Percentiles rank a stretch among this genome's conserved stretches.
These are phyloP conservation scores for Pleurotus sapidus DNA, from an alignment of 768 basidiomycete species.

Conservation along the genomic window DNA sequence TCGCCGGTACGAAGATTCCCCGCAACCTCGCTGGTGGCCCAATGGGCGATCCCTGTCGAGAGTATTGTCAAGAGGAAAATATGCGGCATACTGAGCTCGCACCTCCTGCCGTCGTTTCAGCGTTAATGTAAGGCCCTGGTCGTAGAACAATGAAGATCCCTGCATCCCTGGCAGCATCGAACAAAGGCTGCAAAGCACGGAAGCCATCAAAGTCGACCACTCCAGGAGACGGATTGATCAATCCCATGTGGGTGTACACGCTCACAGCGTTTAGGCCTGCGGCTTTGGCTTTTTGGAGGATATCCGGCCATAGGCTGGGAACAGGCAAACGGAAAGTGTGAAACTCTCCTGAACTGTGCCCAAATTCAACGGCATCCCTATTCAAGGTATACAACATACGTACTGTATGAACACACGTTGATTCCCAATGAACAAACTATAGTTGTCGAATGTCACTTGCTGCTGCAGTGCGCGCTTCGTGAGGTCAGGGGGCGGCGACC, in stretches of 20 bases:
- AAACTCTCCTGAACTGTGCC: slow-evolving; percentile 74
- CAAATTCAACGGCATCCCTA: not conserved
- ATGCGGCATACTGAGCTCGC: slow-evolving; percentile 40
- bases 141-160: slow-evolving; percentile 80
- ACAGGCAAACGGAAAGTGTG: slow-evolving; percentile 82
- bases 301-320: slow-evolving; percentile 76
- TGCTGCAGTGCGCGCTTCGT: not conserved
- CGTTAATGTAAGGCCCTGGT: slow-evolving; percentile 76
- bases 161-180: slow-evolving; percentile 67
- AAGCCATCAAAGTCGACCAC: slow-evolving; percentile 72
- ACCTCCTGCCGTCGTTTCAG: slow-evolving; percentile 79
- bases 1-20: slow-evolving; percentile 73
- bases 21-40: slow-evolving; percentile 67
- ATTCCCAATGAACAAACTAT: slow-evolving; percentile 65
- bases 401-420: slow-evolving; percentile 75
- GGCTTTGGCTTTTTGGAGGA: slow-evolving; percentile 79
- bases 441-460: slow-evolving; percentile 55
- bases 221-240: slow-evolving; percentile 72
- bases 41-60: slow-evolving; percentile 39
- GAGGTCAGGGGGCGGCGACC: not conserved
- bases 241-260: slow-evolving; percentile 79
- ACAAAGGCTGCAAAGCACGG: slow-evolving; percentile 67
- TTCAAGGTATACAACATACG: slow-evolving; percentile 19
- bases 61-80: not conserved
- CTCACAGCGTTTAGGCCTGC: slow-evolving; percentile 78